These are phyloP conservation scores for Chamaenerion angustifolium DNA, from an alignment of 345 rosid species.

Conservation along the genomic window DNA sequence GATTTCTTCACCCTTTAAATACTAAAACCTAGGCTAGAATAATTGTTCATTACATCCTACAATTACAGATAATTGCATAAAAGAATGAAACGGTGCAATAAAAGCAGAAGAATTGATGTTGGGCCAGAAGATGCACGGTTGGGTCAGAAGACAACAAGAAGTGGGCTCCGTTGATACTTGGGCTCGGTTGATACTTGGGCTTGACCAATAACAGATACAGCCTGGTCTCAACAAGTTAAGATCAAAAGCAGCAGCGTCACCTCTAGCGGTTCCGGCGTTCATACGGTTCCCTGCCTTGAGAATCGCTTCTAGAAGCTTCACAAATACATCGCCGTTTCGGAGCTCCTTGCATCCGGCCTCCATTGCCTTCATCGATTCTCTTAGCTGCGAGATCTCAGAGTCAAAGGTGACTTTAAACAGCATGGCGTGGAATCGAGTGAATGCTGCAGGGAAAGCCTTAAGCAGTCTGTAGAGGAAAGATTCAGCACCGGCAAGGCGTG, in stretches of 20 bases:
- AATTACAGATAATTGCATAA: too few relatives aligned
- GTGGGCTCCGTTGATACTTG: too few relatives aligned
- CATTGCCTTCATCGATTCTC: conserved; percentile 30
- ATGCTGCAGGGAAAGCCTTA: conserved; percentile 55
- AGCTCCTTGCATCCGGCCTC: conserved; percentile 65
- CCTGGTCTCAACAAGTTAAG: too few relatives aligned
- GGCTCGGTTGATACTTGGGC: too few relatives aligned
- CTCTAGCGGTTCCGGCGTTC: conserved; percentile 87
- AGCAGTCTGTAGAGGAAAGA: conserved; percentile 57
- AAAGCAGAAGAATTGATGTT: too few relatives aligned
- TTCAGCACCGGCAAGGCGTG: conserved; percentile 58
- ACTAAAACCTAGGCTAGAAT: too few relatives aligned
- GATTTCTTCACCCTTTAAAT: too few relatives aligned
- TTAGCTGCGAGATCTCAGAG: conserved; percentile 35
- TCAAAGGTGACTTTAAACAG: conserved; percentile 51
- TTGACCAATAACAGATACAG: too few relatives aligned
- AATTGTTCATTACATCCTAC: too few relatives aligned
- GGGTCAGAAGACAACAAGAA: too few relatives aligned
- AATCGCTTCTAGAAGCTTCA: conserved; percentile 79
- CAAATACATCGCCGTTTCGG: conserved; percentile 46
- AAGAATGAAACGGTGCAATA: too few relatives aligned
- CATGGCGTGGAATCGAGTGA: conserved; percentile 47
- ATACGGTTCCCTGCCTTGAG: conserved; percentile 90
- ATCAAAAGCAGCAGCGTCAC: conserved; percentile 78
- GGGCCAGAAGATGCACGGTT: too few relatives aligned